These are phyloP conservation scores for Phaffomyces opuntiae DNA, from an alignment of 805 yeast genomes.

Conservation along the genomic window DNA sequence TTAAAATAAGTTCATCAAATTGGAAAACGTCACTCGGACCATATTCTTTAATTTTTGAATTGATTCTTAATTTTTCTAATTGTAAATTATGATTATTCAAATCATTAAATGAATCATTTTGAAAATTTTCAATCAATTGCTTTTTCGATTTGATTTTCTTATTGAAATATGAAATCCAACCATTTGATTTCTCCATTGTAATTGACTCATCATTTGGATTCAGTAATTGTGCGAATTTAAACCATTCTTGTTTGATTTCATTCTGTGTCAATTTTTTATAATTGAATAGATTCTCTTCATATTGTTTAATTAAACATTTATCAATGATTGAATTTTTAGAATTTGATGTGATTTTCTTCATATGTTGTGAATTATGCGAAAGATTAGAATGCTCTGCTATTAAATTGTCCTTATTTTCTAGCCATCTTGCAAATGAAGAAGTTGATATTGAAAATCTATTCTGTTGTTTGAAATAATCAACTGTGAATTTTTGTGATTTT, in stretches of 20 bases:
- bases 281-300: constrained; percentile 30
- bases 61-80: constrained; percentile 17
- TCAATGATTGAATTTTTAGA: constrained; percentile 22
- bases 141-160: constrained; percentile 23
- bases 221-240: constrained; percentile 14
- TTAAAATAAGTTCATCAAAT: constrained; percentile 29
- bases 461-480: constrained; percentile 24
- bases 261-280: constrained; percentile 23
- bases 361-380: too few relatives aligned
- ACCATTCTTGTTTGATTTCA: constrained; percentile 26
- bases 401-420: constrained; percentile 26
- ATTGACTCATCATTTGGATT: constrained; percentile 5
- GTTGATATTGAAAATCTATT: constrained; percentile 30
- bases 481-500: constrained; percentile 29
- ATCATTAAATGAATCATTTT: constrained; percentile 5
- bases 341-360: too few relatives aligned
- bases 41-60: constrained; percentile 11
- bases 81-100: not conserved
- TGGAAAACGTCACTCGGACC: constrained; percentile 26
- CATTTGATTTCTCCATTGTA: constrained; percentile 26
- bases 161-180: constrained; percentile 36
- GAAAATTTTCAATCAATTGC: constrained; percentile 23
- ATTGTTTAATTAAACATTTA: constrained; percentile 23
- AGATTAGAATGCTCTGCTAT: not conserved
- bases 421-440: constrained; percentile 35